Base-by-base conservation (phyloP, 2,329 filamentous ascomycete genomes). In the Microdochium paspali region DNA sequence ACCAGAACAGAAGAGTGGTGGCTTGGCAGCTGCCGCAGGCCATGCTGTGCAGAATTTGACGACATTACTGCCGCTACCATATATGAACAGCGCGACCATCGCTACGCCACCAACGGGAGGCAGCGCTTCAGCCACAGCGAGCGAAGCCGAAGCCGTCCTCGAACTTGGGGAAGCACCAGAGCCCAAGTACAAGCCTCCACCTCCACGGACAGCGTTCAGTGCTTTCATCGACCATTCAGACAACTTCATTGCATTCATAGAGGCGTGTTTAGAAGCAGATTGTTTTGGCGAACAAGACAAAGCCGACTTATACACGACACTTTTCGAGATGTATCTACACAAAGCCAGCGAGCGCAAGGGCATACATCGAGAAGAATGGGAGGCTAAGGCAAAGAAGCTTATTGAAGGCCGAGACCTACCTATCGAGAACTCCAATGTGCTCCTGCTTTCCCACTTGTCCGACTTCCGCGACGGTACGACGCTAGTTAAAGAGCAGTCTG, bases 241-340 rank as follows among this genome's bases (percentile, higher is more conserved):
- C 49, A 84, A 96, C 59, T 97, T 98, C 57, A 91, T 97, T 52
- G 72, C 82, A 15, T 98, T 98, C 61, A 73, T 98, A 0, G 91
- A 98, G 66, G 89, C 90, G 4, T 90, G 91, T 51, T 77, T 95
- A 4, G 71, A 82, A 45, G 84, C 90, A 49, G 73, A 82, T 20
- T 76, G 78, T 21, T 66, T 95, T n/a, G 81, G 80, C 20, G 74
- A 86, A 30, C 76, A 81, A 9, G 87, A 96, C 61, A 86, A 82
- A 53, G 79, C 84, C 1, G 94, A 98, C 63, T 74, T 98, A 15
- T 93, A 93, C 60, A 97, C 91, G 0, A 96, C 94, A 0, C 66
- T 98, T 13, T 97, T 98, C 60, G 94, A 98, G 65, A 97, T 98
- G 86, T 98, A 97, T 61, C 72, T 98, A 9, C 87, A 95, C 64